Evolutionary conservation across 352 stramenopile species (phyloP), one percentile per base, ranked within the genome.

Genomic region (Vaucheria bursata): DNA sequence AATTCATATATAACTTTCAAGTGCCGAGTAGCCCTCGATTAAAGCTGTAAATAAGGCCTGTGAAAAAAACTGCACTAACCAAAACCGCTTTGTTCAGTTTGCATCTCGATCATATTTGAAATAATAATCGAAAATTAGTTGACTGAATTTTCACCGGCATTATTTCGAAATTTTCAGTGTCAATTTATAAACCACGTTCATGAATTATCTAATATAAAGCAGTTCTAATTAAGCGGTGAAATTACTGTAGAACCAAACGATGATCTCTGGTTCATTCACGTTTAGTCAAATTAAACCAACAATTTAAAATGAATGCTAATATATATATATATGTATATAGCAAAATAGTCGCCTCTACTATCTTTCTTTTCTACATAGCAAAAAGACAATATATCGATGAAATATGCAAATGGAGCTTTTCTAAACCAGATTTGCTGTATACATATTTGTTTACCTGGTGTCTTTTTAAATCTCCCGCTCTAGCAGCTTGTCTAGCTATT

Each of bases 401-500:
- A 69, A 6, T n/a, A n/a, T n/a, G n/a, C n/a, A n/a, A n/a, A n/a
- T n/a, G n/a, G 68, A 74, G 40, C 12, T 72, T 6, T 52, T 6
- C 3, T n/a, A n/a, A 4, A 78, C 7, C 50, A 76, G 35, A 33
- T n/a, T 6, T 64, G 1, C n/a, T 6, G 8, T 33, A 33, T n/a
- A n/a, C 25, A 2, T 25, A 7, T 29, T 1, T 4, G 67, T 39
- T 8, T 38, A 82, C 77, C 77, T 82, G 69, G 35, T 82, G 77
- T 34, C 77, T 25, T 33, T 73, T 53, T 29, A 77, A 72, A 45
- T 39, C 77, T 40, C 40, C 77, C 0, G 69, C 77, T 32, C 77
- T 72, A 38, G 66, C 45, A 29, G 69, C 77, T 35, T 81, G 77
- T 12, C 53, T 59, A 40, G 75, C 77, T 32, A 82, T 82, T 39